Evolutionary conservation across 2,329 filamentous ascomycete species (phyloP).

Genomic region (Ustilaginoidea virens): DNA sequence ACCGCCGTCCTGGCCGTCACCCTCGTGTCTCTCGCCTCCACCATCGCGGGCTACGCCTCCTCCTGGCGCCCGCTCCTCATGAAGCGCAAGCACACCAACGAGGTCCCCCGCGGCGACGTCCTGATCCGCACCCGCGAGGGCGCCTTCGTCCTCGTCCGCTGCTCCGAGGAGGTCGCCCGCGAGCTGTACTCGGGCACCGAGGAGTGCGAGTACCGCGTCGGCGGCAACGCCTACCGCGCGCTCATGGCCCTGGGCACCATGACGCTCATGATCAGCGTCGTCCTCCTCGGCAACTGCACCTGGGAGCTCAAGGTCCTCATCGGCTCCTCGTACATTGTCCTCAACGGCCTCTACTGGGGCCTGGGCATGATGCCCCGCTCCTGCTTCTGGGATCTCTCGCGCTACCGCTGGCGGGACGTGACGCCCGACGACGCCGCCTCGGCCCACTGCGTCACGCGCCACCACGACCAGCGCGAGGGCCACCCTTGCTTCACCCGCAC

Average conservation of each 20-base stretch:
- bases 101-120: conserved; percentile 41
- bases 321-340: conserved; percentile 38
- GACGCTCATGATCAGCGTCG: conserved; percentile 44
- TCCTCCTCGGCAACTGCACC: conserved; percentile 46
- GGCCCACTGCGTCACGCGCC: conserved; percentile 18
- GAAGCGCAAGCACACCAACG: conserved; percentile 29
- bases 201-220: conserved; percentile 39
- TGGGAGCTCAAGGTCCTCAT: conserved; percentile 45
- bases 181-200: conserved; percentile 47
- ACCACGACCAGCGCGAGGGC: conserved; percentile 20
- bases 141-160: conserved; percentile 41
- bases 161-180: conserved; percentile 43
- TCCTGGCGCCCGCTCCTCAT: conserved; percentile 41
- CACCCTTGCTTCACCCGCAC: conserved; percentile 36
- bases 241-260: conserved; percentile 43
- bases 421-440: conserved; percentile 22
- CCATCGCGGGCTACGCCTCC: conserved; percentile 39
- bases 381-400: conserved; percentile 41
- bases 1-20: conserved; percentile 26
- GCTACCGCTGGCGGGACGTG: conserved; percentile 28
- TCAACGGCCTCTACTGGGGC: conserved; percentile 46
- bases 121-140: conserved; percentile 45
- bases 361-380: conserved; percentile 32
- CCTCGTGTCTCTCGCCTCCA: conserved; percentile 35
- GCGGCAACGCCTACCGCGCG: conserved; percentile 27